Base-by-base conservation (phyloP, 345 rosid species). In the Sapria himalayana region DNA sequence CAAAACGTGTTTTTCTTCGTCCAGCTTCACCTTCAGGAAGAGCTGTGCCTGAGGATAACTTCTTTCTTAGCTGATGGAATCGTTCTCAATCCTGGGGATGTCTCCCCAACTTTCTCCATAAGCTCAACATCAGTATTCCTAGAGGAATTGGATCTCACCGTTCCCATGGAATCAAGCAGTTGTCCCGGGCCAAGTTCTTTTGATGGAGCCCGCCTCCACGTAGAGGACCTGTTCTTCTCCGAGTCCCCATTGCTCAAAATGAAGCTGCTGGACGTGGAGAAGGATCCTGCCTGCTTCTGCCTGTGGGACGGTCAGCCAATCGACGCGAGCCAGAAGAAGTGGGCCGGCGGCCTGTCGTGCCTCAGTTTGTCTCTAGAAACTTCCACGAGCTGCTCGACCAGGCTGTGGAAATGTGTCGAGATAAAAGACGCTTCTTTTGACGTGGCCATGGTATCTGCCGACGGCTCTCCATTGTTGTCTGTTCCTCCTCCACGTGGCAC, bases 401-500 rank as follows among this genome's bases (percentile, higher is more conserved):
- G 67, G 51, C 57, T 51, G 50, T 89, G 91, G 93, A 75, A 60
- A 34, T 89, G 93, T 53, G 78, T 89, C 48, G 98, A 76, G 58
- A 64, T 73, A 36, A 72, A 71, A 59, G 79, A 73, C 48, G 73
- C 66, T 37, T 53, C 61, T 42, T 22, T 79, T 38, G 81, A 89
- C 59, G 81, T 67, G 22, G 95, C 95, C 44, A 89, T 82, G 95
- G 75, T 63, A 27, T 69, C 98, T 54, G 72, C 86, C n/a, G 98
- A 89, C 62, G 98, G 95, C 37, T 62, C 49, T 40, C 84, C 98
- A 44, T 58, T 89, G 45, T 62, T 61, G 54, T 49, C 58, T 23
- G 60, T 89, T 65, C 98, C 98, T 69, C 98, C 98, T 54, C 95
- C 93, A 16, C 93, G 93, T 59, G 98, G 98, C 34, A 56, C 79